phyloP scores from a whole-genome alignment of 2,329 filamentous ascomycete species.

The Daldinia eschscholtzii region DNA sequence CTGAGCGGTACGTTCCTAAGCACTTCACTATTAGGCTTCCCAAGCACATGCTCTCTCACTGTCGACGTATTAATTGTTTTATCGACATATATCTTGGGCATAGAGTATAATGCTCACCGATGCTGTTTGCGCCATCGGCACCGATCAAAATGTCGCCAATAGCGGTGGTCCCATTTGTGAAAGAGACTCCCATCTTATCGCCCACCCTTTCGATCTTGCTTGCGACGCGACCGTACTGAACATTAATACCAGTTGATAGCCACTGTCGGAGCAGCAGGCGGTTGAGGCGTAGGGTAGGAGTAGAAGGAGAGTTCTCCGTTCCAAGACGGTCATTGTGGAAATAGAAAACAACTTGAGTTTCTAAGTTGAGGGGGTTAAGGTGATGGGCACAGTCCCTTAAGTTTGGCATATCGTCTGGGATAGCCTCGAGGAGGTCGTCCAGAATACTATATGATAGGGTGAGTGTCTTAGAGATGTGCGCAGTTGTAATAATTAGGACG shows the following conservation, averaged over 20 bases:
- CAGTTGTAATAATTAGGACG: neutral
- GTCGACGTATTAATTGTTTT: neutral
- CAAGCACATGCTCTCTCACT: slow-evolving; percentile 44
- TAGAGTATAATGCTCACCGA: slow-evolving; percentile 25
- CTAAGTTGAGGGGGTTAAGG: slow-evolving; percentile 36
- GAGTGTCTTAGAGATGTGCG: slow-evolving; percentile 15
- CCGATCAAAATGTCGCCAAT: slow-evolving; percentile 47
- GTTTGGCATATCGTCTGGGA: slow-evolving; percentile 44
- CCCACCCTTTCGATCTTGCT: slow-evolving; percentile 38
- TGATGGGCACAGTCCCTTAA: slow-evolving; percentile 37
- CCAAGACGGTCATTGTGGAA: slow-evolving; percentile 36
- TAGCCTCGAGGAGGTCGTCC: slow-evolving; percentile 35
- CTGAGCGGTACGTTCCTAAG: slow-evolving; percentile 43
- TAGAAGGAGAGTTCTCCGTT: slow-evolving; percentile 32
- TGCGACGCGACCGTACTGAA: slow-evolving; percentile 44
- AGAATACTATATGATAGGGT: slow-evolving; percentile 27
- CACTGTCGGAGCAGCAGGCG: slow-evolving; percentile 42
- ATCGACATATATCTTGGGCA: no score
- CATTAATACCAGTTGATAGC: slow-evolving; percentile 41
- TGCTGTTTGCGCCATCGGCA: slow-evolving; percentile 45
- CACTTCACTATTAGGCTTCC: slow-evolving; percentile 38
- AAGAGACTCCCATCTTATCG: slow-evolving; percentile 39
- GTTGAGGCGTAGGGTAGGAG: slow-evolving; percentile 40
- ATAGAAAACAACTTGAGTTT: slow-evolving; percentile 38
- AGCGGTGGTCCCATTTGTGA: slow-evolving; percentile 43